Base-by-base conservation (phyloP, 257 asterid species). In the Cordia subcordata region DNA sequence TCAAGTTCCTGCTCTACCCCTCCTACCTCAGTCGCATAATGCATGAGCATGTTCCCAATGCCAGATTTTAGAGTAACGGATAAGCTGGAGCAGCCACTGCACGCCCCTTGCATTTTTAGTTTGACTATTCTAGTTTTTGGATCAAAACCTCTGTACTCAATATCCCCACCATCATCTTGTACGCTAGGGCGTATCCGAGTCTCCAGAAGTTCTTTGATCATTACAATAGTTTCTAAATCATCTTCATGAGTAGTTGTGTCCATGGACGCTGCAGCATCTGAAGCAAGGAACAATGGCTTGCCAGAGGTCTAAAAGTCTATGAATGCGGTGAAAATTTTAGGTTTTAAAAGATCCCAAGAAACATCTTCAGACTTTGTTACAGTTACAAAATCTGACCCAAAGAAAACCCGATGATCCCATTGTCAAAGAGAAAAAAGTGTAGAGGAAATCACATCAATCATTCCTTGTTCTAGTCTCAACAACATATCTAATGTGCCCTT, bases 71-170 rank as follows among this genome's bases (percentile, higher is more conserved):
- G 75, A 32, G 98, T 91, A 45, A 91, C 95, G 0, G 95, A 80
- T 8, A 96, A 91, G 75, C 98, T 91, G 49, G 98, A 96, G 77
- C 98, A 91, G 10, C 98, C 98, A 59, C 98, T 91, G 76, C 98
- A 91, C 16, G 98, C 98, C 53, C 98, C 98, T 68, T 91, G 98
- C 98, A 91, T 91, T 67, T 82, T 82, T 66, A 91, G 83, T 70
- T 78, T 88, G 55, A 91, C 98, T 49, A 88, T 64, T 55, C 98
- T 95, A 0, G 80, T 75, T 17, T 85, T 95, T 3, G 74, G 63
- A 49, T 88, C 88, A 35, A 91, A 91, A 38, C 83, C 94, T 1
- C 80, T 77, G 21, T 91, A 91, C 64, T 78, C 93, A 0, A 91
- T 91, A 60, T 91, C 98, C 45, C 98, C 98, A 56, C 98, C 98